These are phyloP conservation scores for Aspergillus sp. DNA, from an alignment of 2,329 filamentous ascomycete genomes.

Conservation along the genomic window DNA sequence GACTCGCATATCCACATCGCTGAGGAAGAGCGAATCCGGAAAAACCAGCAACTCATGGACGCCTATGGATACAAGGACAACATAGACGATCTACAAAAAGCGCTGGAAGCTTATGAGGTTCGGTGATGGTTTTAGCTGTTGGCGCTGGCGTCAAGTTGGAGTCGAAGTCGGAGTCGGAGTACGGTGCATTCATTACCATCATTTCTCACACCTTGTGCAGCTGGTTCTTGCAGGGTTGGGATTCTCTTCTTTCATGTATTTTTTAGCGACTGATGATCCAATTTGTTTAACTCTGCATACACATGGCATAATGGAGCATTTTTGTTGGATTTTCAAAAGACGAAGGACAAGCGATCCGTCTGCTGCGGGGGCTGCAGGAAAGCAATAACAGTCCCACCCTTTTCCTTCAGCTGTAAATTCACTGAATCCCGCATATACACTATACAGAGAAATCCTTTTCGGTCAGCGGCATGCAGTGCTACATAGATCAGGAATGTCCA, in stretches of 20 bases:
- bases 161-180: neutral
- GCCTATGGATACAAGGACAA: constrained; percentile 48
- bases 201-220: neutral
- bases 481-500: constrained; percentile 7
- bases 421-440: no score
- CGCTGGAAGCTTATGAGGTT: constrained; percentile 45
- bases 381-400: neutral
- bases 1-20: constrained; percentile 1
- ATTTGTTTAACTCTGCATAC: neutral
- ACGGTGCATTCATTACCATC: neutral
- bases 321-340: neutral
- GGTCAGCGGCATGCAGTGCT: neutral
- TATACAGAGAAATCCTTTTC: no score
- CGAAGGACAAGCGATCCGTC: neutral
- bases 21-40: constrained; percentile 34
- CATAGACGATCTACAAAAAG: constrained; percentile 45
- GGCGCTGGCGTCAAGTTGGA: neutral
- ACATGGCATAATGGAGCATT: neutral
- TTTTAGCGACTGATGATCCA: neutral
- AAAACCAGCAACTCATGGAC: constrained; percentile 44
- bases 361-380: neutral
- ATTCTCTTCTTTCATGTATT: neutral
- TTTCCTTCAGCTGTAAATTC: neutral
- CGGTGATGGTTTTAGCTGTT: constrained; percentile 25
- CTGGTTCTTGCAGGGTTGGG: neutral